Evolutionary conservation across 2,329 filamentous ascomycete genomes (phyloP).

Genomic region (Penicillium occitanis): DNA sequence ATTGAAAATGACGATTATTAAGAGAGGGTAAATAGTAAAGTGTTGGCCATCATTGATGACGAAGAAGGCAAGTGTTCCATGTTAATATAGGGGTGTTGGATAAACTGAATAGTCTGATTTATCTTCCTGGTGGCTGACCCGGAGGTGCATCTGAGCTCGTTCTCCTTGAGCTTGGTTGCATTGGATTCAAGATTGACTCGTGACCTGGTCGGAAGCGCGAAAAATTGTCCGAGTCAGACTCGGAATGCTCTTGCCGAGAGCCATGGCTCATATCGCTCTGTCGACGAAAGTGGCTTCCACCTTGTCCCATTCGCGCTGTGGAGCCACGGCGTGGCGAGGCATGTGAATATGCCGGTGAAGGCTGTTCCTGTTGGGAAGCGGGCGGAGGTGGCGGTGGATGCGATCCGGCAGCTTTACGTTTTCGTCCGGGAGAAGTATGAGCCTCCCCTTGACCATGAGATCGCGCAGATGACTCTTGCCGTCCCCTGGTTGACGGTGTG

Average conservation of each 20-base stretch:
- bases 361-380: conserved; percentile 38
- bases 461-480: conserved; percentile 51
- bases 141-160: conserved; percentile 6
- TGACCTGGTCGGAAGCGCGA: conserved; percentile 15
- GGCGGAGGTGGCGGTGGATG: conserved; percentile 55
- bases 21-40: background rate
- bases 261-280: conserved; percentile 21
- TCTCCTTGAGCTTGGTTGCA: conserved; percentile 9
- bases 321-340: conserved; percentile 3
- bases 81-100: background rate
- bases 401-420: conserved; percentile 69
- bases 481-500: conserved; percentile 71
- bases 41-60: background rate
- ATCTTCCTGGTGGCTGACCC: background rate
- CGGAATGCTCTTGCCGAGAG: conserved; percentile 19
- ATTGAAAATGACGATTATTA: background rate
- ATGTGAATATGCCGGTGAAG: conserved; percentile 7
- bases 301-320: background rate
- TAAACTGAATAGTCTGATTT: no score
- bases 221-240: conserved; percentile 15
- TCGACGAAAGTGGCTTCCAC: conserved; percentile 21
- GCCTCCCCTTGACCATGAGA: conserved; percentile 57
- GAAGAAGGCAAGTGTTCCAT: background rate
- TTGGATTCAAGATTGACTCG: conserved; percentile 15
- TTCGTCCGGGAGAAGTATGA: conserved; percentile 72